Evolutionary conservation across 2,329 filamentous ascomycete species (phyloP).

Genomic region (Cadophora malorum): DNA sequence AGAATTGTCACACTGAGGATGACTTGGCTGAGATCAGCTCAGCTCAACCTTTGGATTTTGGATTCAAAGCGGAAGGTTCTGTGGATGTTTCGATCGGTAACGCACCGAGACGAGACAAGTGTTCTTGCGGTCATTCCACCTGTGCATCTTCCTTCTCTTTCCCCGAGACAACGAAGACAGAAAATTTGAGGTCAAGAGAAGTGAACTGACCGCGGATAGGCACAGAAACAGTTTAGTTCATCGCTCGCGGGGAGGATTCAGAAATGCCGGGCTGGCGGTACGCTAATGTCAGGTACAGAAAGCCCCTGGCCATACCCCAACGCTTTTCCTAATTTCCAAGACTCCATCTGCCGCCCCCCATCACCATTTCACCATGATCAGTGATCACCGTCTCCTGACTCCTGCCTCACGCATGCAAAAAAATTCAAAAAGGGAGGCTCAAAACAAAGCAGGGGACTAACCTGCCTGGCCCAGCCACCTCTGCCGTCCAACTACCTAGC

Average conservation of each 20-base stretch:
- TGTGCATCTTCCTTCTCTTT: neutral
- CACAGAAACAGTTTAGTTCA: conserved; percentile 16
- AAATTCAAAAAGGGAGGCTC: neutral
- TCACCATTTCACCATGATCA: neutral
- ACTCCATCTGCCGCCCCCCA: neutral
- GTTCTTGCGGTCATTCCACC: neutral
- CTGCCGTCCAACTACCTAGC: conserved; percentile 22
- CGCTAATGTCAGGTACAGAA: conserved; percentile 26
- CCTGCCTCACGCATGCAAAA: neutral
- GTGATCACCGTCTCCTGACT: neutral
- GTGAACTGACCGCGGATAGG: conserved; percentile 29
- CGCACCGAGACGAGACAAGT: neutral
- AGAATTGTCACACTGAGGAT: neutral
- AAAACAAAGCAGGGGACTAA: neutral
- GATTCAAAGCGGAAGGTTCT: neutral
- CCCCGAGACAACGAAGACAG: conserved; percentile 5
- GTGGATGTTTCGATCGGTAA: neutral
- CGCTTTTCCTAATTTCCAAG: neutral
- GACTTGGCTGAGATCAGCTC: conserved; percentile 4
- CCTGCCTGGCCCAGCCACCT: neutral
- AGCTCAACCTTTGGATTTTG: no score
- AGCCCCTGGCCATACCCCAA: neutral
- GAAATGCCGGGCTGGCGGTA: conserved; percentile 8
- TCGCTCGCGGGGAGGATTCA: conserved; percentile 5
- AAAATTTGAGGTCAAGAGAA: neutral